Evolutionary conservation across 441 rosid species (phyloP), one percentile per base, ranked within the genome.

Genomic region (Raphanus hybrid): DNA sequence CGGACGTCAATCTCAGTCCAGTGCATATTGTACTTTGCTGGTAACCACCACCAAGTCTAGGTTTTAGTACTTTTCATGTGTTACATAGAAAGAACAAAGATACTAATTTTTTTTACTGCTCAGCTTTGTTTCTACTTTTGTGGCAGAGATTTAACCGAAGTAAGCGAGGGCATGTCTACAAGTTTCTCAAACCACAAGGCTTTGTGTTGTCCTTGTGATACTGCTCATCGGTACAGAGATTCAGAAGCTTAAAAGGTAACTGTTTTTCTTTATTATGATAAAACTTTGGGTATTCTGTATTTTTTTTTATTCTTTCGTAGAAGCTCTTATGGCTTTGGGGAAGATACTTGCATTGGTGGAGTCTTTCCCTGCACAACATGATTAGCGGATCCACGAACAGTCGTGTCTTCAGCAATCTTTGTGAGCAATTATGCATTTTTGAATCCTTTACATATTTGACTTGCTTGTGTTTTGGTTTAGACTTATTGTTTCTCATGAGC

Each of bases 181-280:
- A 86, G 84, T 93, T 91, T 84, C 89, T 93, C 37, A 85, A 96
- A 70, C 91, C 95, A 27, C 93, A 37, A 86, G 70, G 98, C 95
- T 32, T 93, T 91, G 37, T 91, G 95, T 93, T 91, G 37, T 91
- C 97, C 98, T 3, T 91, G 91, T 78, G 96, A 91, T 77, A 86
- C 90, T 64, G 97, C 98, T 71, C 95, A 93, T 75, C 92, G 80
- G 55, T 93, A 93, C 76, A 86, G 90, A 59, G 98, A 93, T 79
- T 86, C 93, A 74, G 92, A 93, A 85, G 93, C 91, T 29, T 96
- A 90, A 16, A 93, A 88, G 98, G 98, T 89, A 73, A 54, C 78
- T 81, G 63, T 52, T 15, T 52, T 52, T 52, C 58, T 15, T 52
- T 15, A 52, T 52, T 14, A 6, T 14, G 4, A 52, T 14, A 52